Evolutionary conservation across 2,329 filamentous ascomycete genomes (phyloP), one percentile per base, ranked within the genome.

Genomic region (Orbilia oligospora): DNA sequence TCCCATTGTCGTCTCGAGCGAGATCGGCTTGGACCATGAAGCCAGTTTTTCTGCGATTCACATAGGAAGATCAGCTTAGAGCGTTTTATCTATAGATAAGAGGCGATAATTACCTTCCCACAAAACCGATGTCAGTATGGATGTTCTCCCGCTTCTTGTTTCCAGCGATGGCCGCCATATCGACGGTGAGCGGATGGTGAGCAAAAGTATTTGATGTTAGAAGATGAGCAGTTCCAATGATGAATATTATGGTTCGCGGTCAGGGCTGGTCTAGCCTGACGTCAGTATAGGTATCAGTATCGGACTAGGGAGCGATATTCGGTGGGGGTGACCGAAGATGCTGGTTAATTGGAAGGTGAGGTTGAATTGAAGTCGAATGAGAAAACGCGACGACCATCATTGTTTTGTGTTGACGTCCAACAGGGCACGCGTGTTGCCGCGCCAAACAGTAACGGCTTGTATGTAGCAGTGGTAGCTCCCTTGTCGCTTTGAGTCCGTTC

Each of bases 1-100:
- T 90, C 84, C 95, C 96, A 87, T 97, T 88, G 84, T 97, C 94
- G 85, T 98, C 95, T 85, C 93, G 92, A 78, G 91, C 87, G 66
- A 93, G 93, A 70, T 87, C 90, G 82, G 90, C 89, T 18, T 61
- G 56, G 36, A 98, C 85, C 0, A 90, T 92, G 27, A 97, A 89
- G 53, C 96, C 96, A 0, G 96, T 99, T 88, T 97, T 97, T 81
- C 95, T 97, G 58, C 8, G 12, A 44, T 27, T n/a, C 12, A n/a
- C 8, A 46, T 20, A 16, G 48, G 18, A 56, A 4, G 24, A 22
- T 51, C 22, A 58, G 51, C 2, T 24, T 27, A 20, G 16, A 16
- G 5, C 4, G 20, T 20, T 63, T 10, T 27, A 49, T 44, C 22
- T 1, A 2, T 5, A 30, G 48, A 18, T 9, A 16, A 38, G 48